Base-by-base conservation (phyloP, 371 early-diverging fungal species). In the Smittium culicis region DNA sequence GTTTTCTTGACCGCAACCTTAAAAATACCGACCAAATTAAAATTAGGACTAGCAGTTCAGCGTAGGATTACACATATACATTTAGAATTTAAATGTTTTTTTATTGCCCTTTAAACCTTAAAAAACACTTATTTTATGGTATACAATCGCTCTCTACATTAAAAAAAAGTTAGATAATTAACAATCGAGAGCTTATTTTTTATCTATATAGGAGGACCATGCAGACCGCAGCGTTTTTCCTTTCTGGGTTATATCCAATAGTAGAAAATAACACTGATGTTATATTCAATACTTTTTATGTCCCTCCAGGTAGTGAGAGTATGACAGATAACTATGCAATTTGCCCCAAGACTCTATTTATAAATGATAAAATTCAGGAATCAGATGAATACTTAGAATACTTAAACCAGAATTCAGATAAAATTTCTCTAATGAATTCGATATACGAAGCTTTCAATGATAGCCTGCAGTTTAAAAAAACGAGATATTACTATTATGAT, bases 1-100 rank as follows among this genome's bases (percentile, higher is more conserved):
- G 72, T 17, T 73, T 78, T 34, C 67, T 84, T 32, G 70, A 77
- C 5, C 3, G 33, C 28, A 28, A 64, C 16, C 60, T 64, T 11
- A 31, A 59, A 31, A 31, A 59, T n/a, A 59, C 27, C n/a, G 31
- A 27, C 20, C 45, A 45, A n/a, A 59, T 59, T 32, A 59, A n/a
- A 31, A 31, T 59, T 59, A 27, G 60, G n/a, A 11, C 27, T n/a
- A 59, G 29, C n/a, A 31, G 14, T 14, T 27, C 31, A 11, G 16
- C 60, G 60, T 59, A 59, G n/a, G 60, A 14, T 11, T 59, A 14
- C n/a, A n/a, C n/a, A n/a, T n/a, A n/a, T n/a, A n/a, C n/a, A n/a
- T n/a, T n/a, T n/a, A n/a, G n/a, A n/a, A n/a, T n/a, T n/a, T n/a
- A n/a, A n/a, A n/a, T n/a, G n/a, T n/a, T n/a, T n/a, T n/a, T n/a